Percentiles rank a stretch among this genome's conserved stretches.
phyloP scores from a whole-genome alignment of 805 yeast genomes.

The Candida pseudofarinosa region DNA sequence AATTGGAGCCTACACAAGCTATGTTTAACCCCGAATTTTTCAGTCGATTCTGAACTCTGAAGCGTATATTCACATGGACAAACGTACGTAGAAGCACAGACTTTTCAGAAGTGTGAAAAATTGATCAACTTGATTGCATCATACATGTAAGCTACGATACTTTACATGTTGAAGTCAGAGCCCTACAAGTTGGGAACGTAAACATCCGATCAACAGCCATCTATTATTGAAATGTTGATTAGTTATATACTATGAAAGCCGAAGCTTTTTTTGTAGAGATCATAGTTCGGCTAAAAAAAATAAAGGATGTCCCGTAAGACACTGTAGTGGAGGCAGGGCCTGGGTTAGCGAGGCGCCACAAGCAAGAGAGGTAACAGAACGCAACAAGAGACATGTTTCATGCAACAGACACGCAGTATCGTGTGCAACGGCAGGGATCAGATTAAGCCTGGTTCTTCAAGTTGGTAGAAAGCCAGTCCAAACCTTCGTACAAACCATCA shows the following conservation, averaged over 20 bases:
- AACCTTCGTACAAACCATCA: conserved; percentile 35
- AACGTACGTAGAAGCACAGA: no score
- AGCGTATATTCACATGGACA: no score
- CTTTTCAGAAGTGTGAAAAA: no score
- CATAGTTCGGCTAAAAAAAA: not conserved
- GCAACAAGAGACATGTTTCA: not conserved
- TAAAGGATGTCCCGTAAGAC: not conserved
- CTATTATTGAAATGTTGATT: conserved; percentile 4
- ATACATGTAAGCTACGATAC: no score
- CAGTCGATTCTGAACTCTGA: no score
- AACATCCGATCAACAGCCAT: conserved; percentile 1
- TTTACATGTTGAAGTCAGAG: not conserved
- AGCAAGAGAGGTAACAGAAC: not conserved
- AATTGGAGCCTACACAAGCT: no score
- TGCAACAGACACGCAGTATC: not conserved
- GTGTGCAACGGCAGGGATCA: not conserved
- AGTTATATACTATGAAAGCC: conserved; percentile 1
- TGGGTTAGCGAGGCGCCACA: not conserved
- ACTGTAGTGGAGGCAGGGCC: not conserved
- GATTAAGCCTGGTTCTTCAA: conserved; percentile 17
- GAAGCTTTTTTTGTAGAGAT: not conserved
- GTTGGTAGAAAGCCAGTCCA: conserved; percentile 35
- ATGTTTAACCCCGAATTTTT: no score
- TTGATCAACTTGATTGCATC: no score
- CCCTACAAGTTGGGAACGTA: not conserved